These are phyloP conservation scores for Raffaelea ambrosiae DNA, from an alignment of 2,329 filamentous ascomycete genomes.

Conservation along the genomic window DNA sequence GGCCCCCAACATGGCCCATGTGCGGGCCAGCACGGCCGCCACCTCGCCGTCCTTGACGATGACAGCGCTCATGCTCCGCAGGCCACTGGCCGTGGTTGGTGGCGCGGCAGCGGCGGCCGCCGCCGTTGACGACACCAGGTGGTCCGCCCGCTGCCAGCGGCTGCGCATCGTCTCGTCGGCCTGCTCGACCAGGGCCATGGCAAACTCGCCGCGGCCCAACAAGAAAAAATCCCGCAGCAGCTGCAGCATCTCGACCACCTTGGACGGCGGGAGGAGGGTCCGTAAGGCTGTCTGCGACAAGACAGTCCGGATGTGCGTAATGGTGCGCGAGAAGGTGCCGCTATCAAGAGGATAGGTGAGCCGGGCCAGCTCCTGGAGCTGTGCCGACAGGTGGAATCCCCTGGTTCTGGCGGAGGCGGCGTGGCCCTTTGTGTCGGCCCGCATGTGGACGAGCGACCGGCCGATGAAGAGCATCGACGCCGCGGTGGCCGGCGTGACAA, in stretches of 20 bases:
- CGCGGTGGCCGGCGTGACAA: constrained; percentile 67
- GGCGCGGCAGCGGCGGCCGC: neutral
- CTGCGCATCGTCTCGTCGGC: constrained; percentile 72
- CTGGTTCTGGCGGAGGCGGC: too few relatives aligned
- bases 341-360: constrained; percentile 67
- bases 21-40: constrained; percentile 62
- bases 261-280: constrained; percentile 67
- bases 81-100: constrained; percentile 18
- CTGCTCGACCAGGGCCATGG: constrained; percentile 75
- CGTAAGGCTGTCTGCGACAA: constrained; percentile 79
- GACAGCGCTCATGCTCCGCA: constrained; percentile 50
- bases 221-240: constrained; percentile 82
- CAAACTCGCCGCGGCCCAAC: constrained; percentile 83
- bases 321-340: constrained; percentile 59
- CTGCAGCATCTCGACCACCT: constrained; percentile 67
- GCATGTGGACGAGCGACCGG: constrained; percentile 77
- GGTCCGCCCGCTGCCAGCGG: constrained; percentile 58
- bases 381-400: constrained; percentile 45
- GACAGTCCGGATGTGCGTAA: constrained; percentile 69
- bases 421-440: constrained; percentile 22
- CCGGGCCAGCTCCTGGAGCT: constrained; percentile 59
- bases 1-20: constrained; percentile 72
- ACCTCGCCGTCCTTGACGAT: constrained; percentile 83
- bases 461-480: constrained; percentile 86
- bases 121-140: constrained; percentile 23